These are phyloP conservation scores for Macrophomina tecta DNA, from an alignment of 2,329 filamentous ascomycete species.

Conservation along the genomic window DNA sequence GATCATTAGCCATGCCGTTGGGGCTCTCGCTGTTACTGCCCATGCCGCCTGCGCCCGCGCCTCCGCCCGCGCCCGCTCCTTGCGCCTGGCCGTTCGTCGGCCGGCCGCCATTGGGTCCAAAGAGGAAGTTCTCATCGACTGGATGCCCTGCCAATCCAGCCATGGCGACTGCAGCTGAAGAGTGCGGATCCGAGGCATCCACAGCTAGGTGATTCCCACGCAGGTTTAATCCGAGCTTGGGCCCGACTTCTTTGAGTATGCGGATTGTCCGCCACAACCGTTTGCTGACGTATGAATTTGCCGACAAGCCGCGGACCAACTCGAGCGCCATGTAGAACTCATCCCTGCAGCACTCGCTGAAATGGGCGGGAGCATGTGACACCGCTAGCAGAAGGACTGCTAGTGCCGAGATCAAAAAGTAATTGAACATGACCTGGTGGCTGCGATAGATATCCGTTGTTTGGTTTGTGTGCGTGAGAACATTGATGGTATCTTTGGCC, in stretches of 20 bases:
- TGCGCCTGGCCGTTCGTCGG: constrained; percentile 18
- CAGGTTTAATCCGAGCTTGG: constrained; percentile 66
- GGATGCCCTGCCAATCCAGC: constrained; percentile 68
- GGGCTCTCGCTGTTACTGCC: constrained; percentile 56
- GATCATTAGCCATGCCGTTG: constrained; percentile 66
- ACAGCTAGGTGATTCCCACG: constrained; percentile 39
- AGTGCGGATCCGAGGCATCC: constrained; percentile 61
- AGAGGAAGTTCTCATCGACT: constrained; percentile 63
- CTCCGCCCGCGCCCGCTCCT: background rate
- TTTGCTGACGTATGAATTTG: constrained; percentile 73
- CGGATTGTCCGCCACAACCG: constrained; percentile 75
- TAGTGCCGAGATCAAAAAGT: constrained; percentile 77
- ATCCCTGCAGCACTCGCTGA: constrained; percentile 70
- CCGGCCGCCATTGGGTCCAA: constrained; percentile 37
- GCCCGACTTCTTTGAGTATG: constrained; percentile 73
- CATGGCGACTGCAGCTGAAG: constrained; percentile 69
- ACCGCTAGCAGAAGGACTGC: constrained; percentile 78
- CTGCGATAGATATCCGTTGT: constrained; percentile 74
- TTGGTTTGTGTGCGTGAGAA: constrained; percentile 72
- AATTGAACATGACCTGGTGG: constrained; percentile 79
- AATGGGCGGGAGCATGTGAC: constrained; percentile 74
- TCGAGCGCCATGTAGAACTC: constrained; percentile 83
- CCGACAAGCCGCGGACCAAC: constrained; percentile 73
- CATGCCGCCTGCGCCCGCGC: background rate
- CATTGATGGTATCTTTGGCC: constrained; percentile 77